These are phyloP conservation scores for Mycena capillaripes DNA, from an alignment of 768 basidiomycete species.

Conservation along the genomic window DNA sequence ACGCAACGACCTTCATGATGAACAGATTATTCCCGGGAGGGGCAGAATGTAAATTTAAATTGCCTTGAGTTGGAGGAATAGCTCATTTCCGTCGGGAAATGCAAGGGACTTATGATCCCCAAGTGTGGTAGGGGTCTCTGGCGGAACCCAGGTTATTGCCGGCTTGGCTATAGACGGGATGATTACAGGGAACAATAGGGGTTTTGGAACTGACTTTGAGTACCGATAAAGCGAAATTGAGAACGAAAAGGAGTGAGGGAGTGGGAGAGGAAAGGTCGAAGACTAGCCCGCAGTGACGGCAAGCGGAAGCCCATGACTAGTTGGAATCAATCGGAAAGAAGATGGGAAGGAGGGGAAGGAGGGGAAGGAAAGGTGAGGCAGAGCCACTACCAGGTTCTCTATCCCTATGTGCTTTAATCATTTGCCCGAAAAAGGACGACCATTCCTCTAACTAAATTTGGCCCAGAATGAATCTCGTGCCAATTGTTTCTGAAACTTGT, in stretches of 20 bases:
- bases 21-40: no score
- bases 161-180: neutral
- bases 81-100: neutral
- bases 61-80: neutral
- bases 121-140: neutral
- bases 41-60: neutral
- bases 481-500: no score
- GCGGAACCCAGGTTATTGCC: neutral
- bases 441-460: no score
- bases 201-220: neutral
- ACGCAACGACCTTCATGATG: neutral
- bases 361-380: neutral
- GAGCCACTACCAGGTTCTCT: no score
- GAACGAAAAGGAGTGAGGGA: neutral
- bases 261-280: neutral
- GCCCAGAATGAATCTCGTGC: no score
- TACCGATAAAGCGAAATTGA: neutral
- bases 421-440: no score
- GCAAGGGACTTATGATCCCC: neutral
- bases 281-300: neutral
- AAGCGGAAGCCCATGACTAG: neutral
- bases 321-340: neutral
- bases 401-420: no score
- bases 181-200: no score
- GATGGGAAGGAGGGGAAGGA: no score